Evolutionary conservation across 306 rosid species (phyloP).

Genomic region (Echinosophora koreensis): DNA sequence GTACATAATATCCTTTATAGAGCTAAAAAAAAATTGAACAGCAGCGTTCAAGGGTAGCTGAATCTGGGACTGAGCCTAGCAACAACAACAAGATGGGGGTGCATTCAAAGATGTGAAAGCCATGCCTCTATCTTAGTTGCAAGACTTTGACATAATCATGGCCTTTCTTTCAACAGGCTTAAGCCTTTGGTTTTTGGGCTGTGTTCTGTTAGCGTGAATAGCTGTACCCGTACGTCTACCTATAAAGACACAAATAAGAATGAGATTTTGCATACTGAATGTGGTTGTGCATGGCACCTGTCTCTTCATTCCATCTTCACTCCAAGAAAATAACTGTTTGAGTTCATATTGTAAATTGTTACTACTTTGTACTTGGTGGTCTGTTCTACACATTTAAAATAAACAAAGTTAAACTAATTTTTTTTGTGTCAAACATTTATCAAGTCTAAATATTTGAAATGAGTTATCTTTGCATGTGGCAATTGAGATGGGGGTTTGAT

Average conservation of each 20-base stretch:
- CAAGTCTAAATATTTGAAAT: background rate
- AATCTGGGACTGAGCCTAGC: constrained; percentile 36
- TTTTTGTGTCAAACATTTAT: background rate
- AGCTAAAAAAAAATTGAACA: constrained; percentile 63
- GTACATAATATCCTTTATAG: constrained; percentile 66
- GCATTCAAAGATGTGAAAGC: constrained; percentile 49
- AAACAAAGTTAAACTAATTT: background rate
- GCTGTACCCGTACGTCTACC: background rate
- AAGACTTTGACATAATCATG: background rate
- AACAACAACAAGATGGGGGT: constrained; percentile 34
- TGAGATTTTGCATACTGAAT: background rate
- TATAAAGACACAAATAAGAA: background rate
- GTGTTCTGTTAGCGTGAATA: constrained; percentile 4
- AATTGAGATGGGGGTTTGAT: background rate
- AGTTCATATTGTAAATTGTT: constrained; percentile 8
- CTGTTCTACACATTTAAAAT: background rate
- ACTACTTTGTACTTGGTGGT: background rate
- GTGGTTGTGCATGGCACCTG: constrained; percentile 4
- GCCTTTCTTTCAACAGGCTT: background rate
- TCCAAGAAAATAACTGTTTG: background rate
- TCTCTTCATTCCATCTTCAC: background rate
- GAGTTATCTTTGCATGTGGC: constrained; percentile 3
- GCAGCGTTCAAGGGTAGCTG: constrained; percentile 55
- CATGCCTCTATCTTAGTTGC: constrained; percentile 28
- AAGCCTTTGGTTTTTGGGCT: background rate